Evolutionary conservation across 306 rosid species (phyloP).

Genomic region (Lupinus albus): DNA sequence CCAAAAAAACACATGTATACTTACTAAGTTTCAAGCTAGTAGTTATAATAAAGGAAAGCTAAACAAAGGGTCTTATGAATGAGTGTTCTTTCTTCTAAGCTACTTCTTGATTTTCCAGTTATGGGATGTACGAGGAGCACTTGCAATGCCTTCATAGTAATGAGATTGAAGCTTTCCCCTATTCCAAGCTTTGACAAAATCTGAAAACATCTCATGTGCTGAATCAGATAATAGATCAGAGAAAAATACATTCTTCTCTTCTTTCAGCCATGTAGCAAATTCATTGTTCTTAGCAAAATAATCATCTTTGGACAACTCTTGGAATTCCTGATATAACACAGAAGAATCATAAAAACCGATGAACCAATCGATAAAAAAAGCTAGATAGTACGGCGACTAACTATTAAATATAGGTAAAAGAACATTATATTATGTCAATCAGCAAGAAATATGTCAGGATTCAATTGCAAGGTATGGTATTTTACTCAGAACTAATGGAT

Average conservation of each 20-base stretch:
- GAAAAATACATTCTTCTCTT: conserved; percentile 82
- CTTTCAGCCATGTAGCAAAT: conserved; percentile 72
- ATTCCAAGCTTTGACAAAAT: conserved; percentile 82
- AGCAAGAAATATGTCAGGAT: conserved; percentile 8
- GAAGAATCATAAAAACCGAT: conserved; percentile 17
- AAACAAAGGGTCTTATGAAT: no score
- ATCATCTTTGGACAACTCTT: conserved; percentile 73
- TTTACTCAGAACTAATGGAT: no score
- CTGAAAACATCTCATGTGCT: conserved; percentile 66
- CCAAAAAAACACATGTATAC: conserved; percentile 15
- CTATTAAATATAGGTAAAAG: background rate
- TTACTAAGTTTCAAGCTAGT: no score
- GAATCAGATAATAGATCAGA: conserved; percentile 77
- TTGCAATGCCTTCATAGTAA: conserved; percentile 83
- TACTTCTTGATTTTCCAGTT: conserved; percentile 55
- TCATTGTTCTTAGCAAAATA: conserved; percentile 55
- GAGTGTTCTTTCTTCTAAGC: no score
- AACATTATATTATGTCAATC: background rate
- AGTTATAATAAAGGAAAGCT: no score
- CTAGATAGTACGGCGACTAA: background rate
- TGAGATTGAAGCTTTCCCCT: conserved; percentile 60
- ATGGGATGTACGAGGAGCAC: conserved; percentile 76
- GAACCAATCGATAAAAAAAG: conserved; percentile 21
- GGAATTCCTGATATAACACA: conserved; percentile 42
- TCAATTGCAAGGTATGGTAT: no score